Percentiles rank a stretch among this genome's conserved stretches.
Evolutionary conservation across 768 basidiomycete genomes (phyloP).

Genomic region (Kwoniella mangroviensis): DNA sequence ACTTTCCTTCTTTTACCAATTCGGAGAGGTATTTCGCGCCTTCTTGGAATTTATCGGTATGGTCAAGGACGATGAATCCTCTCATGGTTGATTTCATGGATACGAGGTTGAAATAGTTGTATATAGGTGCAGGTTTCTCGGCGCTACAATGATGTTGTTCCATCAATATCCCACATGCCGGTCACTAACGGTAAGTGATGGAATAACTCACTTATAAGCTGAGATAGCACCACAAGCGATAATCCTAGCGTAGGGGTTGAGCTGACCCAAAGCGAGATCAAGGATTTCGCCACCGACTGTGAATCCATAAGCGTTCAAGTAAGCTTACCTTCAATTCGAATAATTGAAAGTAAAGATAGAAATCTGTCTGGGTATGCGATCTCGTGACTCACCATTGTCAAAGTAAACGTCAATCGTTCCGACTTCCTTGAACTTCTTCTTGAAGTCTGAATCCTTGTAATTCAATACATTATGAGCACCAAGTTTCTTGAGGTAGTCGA

Average conservation of each 20-base stretch:
- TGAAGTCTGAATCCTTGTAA: conserved; percentile 80
- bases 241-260: conserved; percentile 79
- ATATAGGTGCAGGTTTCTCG: conserved; percentile 57
- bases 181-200: background rate
- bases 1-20: conserved; percentile 41
- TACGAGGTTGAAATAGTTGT: conserved; percentile 72
- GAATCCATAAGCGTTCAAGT: background rate
- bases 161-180: background rate
- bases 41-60: conserved; percentile 58
- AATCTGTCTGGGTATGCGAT: no score
- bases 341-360: no score
- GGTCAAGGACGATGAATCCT: conserved; percentile 86
- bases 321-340: background rate
- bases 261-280: conserved; percentile 72
- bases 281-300: conserved; percentile 76
- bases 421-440: conserved; percentile 71
- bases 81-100: conserved; percentile 75
- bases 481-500: conserved; percentile 79
- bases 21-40: conserved; percentile 46
- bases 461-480: conserved; percentile 83
- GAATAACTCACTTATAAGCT: conserved; percentile 63
- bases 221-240: conserved; percentile 87
- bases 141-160: conserved; percentile 25
- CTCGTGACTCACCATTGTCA: conserved; percentile 57
- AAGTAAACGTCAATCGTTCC: conserved; percentile 60